Conservation (phyloP, 202 grass and related monocot genomes). For the Miscanthus sacchariflorus region DNA sequence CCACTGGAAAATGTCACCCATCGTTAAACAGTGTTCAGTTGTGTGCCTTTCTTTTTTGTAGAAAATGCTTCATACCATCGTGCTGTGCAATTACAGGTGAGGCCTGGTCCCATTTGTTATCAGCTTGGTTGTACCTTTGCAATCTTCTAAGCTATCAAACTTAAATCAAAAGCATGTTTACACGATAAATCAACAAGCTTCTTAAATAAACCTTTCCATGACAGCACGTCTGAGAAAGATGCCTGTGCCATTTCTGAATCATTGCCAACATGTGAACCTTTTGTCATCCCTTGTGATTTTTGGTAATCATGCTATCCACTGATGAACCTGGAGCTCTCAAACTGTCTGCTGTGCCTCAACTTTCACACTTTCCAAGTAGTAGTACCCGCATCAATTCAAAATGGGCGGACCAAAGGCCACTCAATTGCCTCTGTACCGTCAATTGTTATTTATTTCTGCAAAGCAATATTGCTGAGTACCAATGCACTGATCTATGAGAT, state of each 20-base stretch:
- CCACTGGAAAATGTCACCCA: neutral
- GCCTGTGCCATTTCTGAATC: slow-evolving; percentile 8
- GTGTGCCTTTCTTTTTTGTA: neutral
- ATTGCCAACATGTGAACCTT: slow-evolving; percentile 20
- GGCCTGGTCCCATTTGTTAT: neutral
- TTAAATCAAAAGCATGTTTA: slow-evolving; percentile 25
- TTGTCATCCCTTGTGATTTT: slow-evolving; percentile 1
- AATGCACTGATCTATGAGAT: slow-evolving; percentile 21
- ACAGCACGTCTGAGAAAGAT: neutral
- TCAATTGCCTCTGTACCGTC: neutral
- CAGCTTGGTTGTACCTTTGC: slow-evolving; percentile 1
- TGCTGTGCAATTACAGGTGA: neutral
- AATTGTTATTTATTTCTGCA: neutral
- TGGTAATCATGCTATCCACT: slow-evolving; percentile 22
- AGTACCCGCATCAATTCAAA: neutral
- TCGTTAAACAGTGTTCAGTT: neutral
- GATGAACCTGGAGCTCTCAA: slow-evolving; percentile 1
- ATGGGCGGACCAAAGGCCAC: neutral
- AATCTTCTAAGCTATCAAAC: neutral
- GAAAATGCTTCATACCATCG: neutral
- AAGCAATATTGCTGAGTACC: slow-evolving; percentile 5
- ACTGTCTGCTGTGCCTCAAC: slow-evolving; percentile 17
- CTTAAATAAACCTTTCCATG: slow-evolving; percentile 16
- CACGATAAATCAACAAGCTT: neutral
- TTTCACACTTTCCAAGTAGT: slow-evolving; percentile 1